Percentiles rank a stretch among this genome's conserved stretches.
Conservation (phyloP, 2,329 filamentous ascomycete genomes). For the Blastomyces gilchristii region DNA sequence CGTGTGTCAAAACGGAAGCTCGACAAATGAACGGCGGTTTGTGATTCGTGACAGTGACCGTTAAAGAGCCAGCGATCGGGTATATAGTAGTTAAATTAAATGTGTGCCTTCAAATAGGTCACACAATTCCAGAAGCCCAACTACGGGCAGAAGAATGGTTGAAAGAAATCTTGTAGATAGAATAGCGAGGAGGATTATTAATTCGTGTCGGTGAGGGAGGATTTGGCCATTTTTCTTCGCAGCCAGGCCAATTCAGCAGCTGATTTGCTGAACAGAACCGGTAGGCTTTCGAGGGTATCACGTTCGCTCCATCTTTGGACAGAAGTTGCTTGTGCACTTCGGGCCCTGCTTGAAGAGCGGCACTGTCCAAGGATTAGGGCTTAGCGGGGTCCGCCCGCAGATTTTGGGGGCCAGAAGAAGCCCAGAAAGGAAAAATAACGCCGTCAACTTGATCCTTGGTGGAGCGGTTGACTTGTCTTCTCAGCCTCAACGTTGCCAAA, state of each 20-base stretch:
- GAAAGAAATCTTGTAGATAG: neutral
- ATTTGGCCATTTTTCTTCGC: neutral
- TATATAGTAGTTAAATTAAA: neutral
- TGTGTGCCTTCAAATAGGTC: neutral
- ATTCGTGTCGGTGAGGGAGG: neutral
- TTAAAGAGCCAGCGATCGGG: neutral
- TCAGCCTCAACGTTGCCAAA: neutral
- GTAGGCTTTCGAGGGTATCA: neutral
- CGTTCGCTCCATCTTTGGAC: neutral
- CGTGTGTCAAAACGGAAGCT: neutral
- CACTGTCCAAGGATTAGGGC: neutral
- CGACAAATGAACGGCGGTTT: neutral
- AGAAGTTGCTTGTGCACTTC: neutral
- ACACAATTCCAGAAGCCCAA: neutral
- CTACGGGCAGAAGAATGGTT: neutral
- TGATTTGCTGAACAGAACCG: neutral
- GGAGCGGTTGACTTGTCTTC: neutral
- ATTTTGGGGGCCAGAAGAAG: neutral
- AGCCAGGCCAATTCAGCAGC: neutral
- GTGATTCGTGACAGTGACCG: neutral
- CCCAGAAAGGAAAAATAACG: neutral
- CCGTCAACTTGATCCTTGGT: neutral
- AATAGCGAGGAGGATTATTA: neutral
- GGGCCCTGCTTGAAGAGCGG: neutral
- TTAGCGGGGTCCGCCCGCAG: neutral